Evolutionary conservation across 352 stramenopile species (phyloP).

Genomic region (Elongisporangium anandrum): DNA sequence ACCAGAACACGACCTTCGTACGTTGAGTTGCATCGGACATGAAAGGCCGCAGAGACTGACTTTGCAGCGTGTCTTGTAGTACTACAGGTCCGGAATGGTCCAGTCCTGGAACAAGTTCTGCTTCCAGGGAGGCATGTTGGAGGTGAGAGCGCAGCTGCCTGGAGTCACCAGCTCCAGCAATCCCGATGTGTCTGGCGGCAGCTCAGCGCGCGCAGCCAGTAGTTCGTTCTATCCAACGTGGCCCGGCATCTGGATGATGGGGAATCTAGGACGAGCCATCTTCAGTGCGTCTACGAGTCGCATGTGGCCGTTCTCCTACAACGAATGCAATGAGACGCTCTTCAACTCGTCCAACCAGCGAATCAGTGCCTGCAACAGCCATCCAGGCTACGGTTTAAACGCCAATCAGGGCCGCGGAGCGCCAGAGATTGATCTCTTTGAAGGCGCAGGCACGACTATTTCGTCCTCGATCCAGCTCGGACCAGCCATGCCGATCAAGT

Average conservation of each 20-base stretch:
- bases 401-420: slow-evolving; percentile 85
- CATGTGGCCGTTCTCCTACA: slow-evolving; percentile 96
- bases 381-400: slow-evolving; percentile 91
- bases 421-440: slow-evolving; percentile 96
- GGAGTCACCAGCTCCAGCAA: slow-evolving; percentile 59
- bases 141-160: slow-evolving; percentile 86
- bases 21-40: too few species aligned
- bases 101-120: slow-evolving; percentile 92
- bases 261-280: slow-evolving; percentile 94
- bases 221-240: slow-evolving; percentile 79
- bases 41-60: too few species aligned
- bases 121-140: slow-evolving; percentile 89
- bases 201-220: slow-evolving; percentile 30
- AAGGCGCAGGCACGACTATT: slow-evolving; percentile 77
- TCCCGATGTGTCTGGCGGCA: slow-evolving; percentile 29
- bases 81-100: slow-evolving; percentile 68
- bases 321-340: slow-evolving; percentile 80
- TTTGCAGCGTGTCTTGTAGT: background rate
- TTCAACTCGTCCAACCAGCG: slow-evolving; percentile 63
- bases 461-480: slow-evolving; percentile 90
- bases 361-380: slow-evolving; percentile 87
- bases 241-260: slow-evolving; percentile 95
- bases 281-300: slow-evolving; percentile 92
- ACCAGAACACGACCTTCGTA: slow-evolving; percentile 35
- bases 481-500: slow-evolving; percentile 58